phyloP scores from a whole-genome alignment of 2,329 filamentous ascomycete species.

The Pestalotiopsis sp. region DNA sequence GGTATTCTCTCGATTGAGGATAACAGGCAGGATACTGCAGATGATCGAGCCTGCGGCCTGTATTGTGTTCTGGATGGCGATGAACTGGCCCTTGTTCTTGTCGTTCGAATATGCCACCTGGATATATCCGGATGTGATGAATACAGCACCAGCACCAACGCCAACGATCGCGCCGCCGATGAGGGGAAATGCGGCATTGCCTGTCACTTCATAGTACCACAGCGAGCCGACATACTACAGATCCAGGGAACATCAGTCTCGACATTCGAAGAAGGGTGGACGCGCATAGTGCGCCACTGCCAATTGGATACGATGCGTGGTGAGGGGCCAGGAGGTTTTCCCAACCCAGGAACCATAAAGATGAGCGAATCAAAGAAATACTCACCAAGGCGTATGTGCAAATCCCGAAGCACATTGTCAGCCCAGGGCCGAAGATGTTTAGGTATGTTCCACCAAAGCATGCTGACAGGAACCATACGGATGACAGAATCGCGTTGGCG shows the following conservation, averaged over 20 bases:
- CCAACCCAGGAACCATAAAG: too few species aligned
- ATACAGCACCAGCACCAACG: constrained; percentile 30
- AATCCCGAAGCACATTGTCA: constrained; percentile 24
- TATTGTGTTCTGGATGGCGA: constrained; percentile 30
- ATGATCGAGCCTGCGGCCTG: constrained; percentile 29
- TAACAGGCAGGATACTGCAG: constrained; percentile 29
- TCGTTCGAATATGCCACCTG: constrained; percentile 35
- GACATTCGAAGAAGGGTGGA: not conserved
- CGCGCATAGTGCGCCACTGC: not conserved
- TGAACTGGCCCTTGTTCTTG: constrained; percentile 30
- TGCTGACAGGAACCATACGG: constrained; percentile 30
- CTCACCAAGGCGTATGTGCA: constrained; percentile 18
- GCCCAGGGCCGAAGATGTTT: constrained; percentile 26
- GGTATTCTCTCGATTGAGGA: constrained; percentile 25
- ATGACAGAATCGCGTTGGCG: constrained; percentile 27
- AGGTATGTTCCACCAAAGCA: constrained; percentile 29
- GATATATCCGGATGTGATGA: constrained; percentile 33
- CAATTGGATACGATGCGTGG: not conserved
- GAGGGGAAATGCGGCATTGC: constrained; percentile 25
- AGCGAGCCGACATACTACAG: constrained; percentile 27
- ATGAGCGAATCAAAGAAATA: constrained; percentile 17
- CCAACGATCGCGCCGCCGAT: constrained; percentile 28
- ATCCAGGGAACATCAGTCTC: not conserved
- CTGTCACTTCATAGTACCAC: constrained; percentile 30
- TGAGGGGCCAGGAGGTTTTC: not conserved